A percentile compares a stretch with the other conserved stretches of the same genome.
Conservation (phyloP, 768 basidiomycete genomes). For the Mycena galericulata region DNA sequence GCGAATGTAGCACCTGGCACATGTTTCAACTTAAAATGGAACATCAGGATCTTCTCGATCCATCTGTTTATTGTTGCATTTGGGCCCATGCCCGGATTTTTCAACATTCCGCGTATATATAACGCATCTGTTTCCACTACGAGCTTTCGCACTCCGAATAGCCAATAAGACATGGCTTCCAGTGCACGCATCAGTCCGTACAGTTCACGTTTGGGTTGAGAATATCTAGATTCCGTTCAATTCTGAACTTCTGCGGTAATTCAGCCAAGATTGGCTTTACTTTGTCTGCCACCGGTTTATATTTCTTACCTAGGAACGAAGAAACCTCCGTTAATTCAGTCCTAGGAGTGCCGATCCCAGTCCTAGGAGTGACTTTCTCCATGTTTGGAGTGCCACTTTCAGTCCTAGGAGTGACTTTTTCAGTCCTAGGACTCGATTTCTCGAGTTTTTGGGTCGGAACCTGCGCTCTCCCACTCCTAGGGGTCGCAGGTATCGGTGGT, state of each 20-base stretch:
- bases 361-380: too few species aligned
- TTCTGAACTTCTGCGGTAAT: neutral
- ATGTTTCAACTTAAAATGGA: too few species aligned
- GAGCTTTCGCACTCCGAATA: constrained; percentile 42
- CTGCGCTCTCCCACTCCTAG: too few species aligned
- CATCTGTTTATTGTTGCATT: constrained; percentile 50
- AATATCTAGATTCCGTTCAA: constrained; percentile 40
- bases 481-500: too few species aligned
- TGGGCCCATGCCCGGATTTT: constrained; percentile 48
- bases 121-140: constrained; percentile 46
- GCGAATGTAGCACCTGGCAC: too few species aligned
- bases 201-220: constrained; percentile 55
- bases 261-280: neutral
- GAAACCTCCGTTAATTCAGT: too few species aligned
- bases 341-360: too few species aligned
- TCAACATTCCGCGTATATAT: constrained; percentile 49
- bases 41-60: constrained; percentile 47
- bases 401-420: too few species aligned
- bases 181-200: constrained; percentile 47
- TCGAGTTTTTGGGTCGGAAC: too few species aligned
- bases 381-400: too few species aligned
- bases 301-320: neutral
- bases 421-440: too few species aligned
- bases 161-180: constrained; percentile 22
- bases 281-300: neutral